Evolutionary conservation across 768 basidiomycete species (phyloP).

Genomic region (Lentinula lateritia): DNA sequence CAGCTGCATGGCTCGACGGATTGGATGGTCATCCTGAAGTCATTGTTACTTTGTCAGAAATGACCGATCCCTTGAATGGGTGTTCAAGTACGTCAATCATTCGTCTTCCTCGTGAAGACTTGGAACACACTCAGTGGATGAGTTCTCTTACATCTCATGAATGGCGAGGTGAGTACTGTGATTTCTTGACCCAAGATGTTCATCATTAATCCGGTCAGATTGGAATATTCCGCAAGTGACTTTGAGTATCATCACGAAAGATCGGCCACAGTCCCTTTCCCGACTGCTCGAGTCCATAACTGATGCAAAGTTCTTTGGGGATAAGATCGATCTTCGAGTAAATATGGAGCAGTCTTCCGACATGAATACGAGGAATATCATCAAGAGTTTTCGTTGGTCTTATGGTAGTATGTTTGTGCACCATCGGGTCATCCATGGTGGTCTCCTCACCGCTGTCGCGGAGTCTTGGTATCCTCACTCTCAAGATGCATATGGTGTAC

Average conservation of each 20-base stretch:
- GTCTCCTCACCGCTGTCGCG: conserved; percentile 76
- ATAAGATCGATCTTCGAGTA: conserved; percentile 56
- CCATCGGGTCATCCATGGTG: conserved; percentile 73
- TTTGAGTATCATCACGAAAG: conserved; percentile 71
- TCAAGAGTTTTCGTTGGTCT: conserved; percentile 49
- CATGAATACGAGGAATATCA: conserved; percentile 47
- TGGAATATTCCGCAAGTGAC: conserved; percentile 72
- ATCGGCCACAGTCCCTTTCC: conserved; percentile 63
- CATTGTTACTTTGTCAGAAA: conserved; percentile 10
- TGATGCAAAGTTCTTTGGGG: conserved; percentile 60
- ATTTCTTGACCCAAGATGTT: conserved; percentile 13
- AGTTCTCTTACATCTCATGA: conserved; percentile 49
- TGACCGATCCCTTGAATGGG: conserved; percentile 15
- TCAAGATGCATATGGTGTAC: conserved; percentile 69
- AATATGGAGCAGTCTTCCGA: conserved; percentile 78
- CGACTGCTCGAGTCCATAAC: conserved; percentile 63
- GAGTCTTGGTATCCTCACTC: conserved; percentile 84
- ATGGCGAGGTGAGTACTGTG: conserved; percentile 35
- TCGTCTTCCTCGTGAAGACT: conserved; percentile 41
- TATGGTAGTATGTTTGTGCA: conserved; percentile 57
- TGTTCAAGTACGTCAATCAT: conserved; percentile 27
- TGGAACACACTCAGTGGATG: conserved; percentile 58
- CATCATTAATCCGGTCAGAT: conserved; percentile 33
- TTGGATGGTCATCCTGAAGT: conserved; percentile 8
- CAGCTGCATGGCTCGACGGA: not conserved